Conservation (phyloP, 495 filamentous ascomycete species). For the Penicillium herquei region DNA sequence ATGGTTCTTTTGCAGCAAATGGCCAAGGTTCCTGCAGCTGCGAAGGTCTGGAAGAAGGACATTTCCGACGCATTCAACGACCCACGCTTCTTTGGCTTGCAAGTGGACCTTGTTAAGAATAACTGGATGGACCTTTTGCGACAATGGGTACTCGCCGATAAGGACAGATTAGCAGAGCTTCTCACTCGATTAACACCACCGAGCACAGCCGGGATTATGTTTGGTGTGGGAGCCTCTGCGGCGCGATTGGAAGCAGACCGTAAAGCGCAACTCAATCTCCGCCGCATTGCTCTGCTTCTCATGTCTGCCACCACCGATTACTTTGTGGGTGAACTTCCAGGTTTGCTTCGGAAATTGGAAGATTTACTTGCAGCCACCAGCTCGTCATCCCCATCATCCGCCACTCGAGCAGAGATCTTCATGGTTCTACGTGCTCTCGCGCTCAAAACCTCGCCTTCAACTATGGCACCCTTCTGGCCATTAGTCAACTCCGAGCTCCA, state of each 20-base stretch:
- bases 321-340: slow-evolving; percentile 71
- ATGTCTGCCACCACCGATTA: slow-evolving; percentile 72
- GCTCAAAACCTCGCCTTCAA: slow-evolving; percentile 70
- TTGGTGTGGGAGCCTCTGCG: slow-evolving; percentile 92
- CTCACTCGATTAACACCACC: slow-evolving; percentile 76
- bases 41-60: slow-evolving; percentile 93
- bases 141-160: slow-evolving; percentile 80
- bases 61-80: slow-evolving; percentile 90
- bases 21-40: slow-evolving; percentile 68
- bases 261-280: slow-evolving; percentile 86
- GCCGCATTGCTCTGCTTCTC: slow-evolving; percentile 73
- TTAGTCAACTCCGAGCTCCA: slow-evolving; percentile 84
- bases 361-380: slow-evolving; percentile 84
- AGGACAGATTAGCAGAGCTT: slow-evolving; percentile 82
- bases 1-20: slow-evolving; percentile 76
- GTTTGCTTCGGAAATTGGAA: slow-evolving; percentile 76
- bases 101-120: slow-evolving; percentile 60
- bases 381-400: slow-evolving; percentile 87
- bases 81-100: slow-evolving; percentile 71
- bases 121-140: slow-evolving; percentile 81
- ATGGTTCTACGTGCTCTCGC: slow-evolving; percentile 81
- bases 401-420: slow-evolving; percentile 83
- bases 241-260: slow-evolving; percentile 93
- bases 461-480: slow-evolving; percentile 85
- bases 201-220: slow-evolving; percentile 94